Evolutionary conservation across 2,329 filamentous ascomycete species (phyloP).

Genomic region (Fusarium marasasianum): DNA sequence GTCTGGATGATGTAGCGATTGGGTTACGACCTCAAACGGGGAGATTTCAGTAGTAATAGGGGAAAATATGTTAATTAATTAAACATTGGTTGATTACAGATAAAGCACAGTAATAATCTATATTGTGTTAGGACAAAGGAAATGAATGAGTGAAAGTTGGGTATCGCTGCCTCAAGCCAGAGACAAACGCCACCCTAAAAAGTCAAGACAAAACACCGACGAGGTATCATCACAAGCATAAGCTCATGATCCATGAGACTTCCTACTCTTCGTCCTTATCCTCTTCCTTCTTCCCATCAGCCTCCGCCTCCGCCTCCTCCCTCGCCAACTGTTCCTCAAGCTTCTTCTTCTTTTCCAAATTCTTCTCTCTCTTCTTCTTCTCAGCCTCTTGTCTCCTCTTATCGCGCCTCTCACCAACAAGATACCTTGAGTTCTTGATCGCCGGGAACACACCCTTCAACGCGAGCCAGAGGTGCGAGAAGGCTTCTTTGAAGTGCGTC

Average conservation of each 20-base stretch:
- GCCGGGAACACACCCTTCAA: not conserved
- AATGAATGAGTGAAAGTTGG: not conserved
- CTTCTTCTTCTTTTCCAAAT: not conserved
- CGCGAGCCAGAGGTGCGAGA: not conserved
- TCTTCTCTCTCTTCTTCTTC: not conserved
- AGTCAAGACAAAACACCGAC: not conserved
- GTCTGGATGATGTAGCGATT: not conserved
- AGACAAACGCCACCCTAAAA: not conserved
- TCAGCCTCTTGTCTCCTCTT: not conserved
- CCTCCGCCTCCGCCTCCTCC: not conserved
- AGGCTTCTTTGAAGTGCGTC: not conserved
- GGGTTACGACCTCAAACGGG: too few species aligned
- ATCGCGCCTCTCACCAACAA: not conserved
- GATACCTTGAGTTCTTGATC: not conserved
- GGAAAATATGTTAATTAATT: not conserved
- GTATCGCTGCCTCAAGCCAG: not conserved
- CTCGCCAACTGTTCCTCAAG: slow-evolving; percentile 2
- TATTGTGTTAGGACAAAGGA: not conserved
- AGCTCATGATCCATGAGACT: not conserved
- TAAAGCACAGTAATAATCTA: not conserved
- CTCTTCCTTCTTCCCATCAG: not conserved
- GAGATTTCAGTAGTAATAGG: accelerated
- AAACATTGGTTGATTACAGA: not conserved
- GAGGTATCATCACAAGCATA: not conserved
- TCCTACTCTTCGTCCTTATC: not conserved